Evolutionary conservation across 106 monocot genomes (phyloP).

Genomic region (Allium fistulosum): DNA sequence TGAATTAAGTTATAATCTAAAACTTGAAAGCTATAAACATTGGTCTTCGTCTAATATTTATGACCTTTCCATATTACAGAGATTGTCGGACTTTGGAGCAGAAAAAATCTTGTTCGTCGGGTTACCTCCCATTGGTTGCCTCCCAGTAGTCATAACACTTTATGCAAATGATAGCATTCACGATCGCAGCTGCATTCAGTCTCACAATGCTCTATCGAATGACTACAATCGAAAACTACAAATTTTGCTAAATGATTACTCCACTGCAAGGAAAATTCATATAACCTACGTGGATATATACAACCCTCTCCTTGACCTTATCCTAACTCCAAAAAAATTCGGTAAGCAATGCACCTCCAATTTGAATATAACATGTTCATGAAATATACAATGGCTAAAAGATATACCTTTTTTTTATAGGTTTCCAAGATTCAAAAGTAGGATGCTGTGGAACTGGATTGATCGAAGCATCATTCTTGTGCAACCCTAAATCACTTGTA

Average conservation of each 20-base stretch:
- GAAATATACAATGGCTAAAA: too few species aligned
- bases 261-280: slow-evolving; percentile 7
- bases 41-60: too few species aligned
- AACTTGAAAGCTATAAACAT: too few species aligned
- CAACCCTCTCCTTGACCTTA: slow-evolving; percentile 27
- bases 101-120: slow-evolving; percentile 36
- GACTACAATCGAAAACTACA: slow-evolving; percentile 56
- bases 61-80: slow-evolving; percentile 12
- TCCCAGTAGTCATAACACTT: slow-evolving; percentile 59
- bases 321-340: slow-evolving; percentile 32
- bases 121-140: slow-evolving; percentile 57
- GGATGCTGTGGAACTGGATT: slow-evolving; percentile 72
- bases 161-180: slow-evolving; percentile 27
- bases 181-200: slow-evolving; percentile 35
- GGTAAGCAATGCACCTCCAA: slow-evolving; percentile 19
- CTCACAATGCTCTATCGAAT: slow-evolving; percentile 31
- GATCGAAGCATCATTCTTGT: slow-evolving; percentile 42
- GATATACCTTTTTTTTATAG: slow-evolving; percentile 5
- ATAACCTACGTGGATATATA: slow-evolving; percentile 39
- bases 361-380: too few species aligned
- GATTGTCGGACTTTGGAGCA: slow-evolving; percentile 31
- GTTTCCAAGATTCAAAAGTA: slow-evolving; percentile 27
- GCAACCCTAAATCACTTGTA: slow-evolving; percentile 34
- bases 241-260: slow-evolving; percentile 10
- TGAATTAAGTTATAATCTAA: too few species aligned